Base-by-base conservation (phyloP, 345 rosid genomes). In the Citrus reticulata region DNA sequence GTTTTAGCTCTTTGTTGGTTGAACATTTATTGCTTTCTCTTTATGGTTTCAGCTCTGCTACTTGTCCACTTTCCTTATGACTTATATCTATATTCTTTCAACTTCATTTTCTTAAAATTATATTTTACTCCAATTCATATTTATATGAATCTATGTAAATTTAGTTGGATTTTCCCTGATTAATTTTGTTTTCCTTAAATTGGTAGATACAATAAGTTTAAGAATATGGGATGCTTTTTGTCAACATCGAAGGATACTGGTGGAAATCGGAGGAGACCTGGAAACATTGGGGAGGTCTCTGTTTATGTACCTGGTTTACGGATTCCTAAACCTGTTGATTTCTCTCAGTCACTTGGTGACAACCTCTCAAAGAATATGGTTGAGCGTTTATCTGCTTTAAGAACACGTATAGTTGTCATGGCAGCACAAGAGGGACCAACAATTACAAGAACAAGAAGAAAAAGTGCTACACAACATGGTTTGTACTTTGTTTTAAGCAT, bases 351-450 rank as follows among this genome's bases (percentile, higher is more conserved):
- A 22, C 89, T 97, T 35, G 95, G 93, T 57, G 91, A 85, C 77
- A 89, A 85, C 68, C 77, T 97, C 86, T 89, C 98, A 4, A 92
- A 87, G 89, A 87, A 77, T 85, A 83, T 92, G 81, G 89, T 90
- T 4, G 98, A 94, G 81, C 93, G 94, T 62, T 83, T 97, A 79
- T 85, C 95, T 72, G 98, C 98, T 75, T 83, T 94, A 70, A 88
- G 98, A 88, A 92, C 95, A 59, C 98, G 98, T 69, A 89, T 97
- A 46, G 98, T 97, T 58, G 97, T 94, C 77, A 97, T 97, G 98
- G 99, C 98, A 60, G 91, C 90, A 59, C 99, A 97, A 88, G 98
- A 97, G 91, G 98, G 90, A 37, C 98, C 99, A 42, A 97, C 98
- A 57, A 87, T 93, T 68, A 90, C 98, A 34, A 89, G 98, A 86